phyloP scores from a whole-genome alignment of 768 basidiomycete genomes.

The Kwoniella europaea region DNA sequence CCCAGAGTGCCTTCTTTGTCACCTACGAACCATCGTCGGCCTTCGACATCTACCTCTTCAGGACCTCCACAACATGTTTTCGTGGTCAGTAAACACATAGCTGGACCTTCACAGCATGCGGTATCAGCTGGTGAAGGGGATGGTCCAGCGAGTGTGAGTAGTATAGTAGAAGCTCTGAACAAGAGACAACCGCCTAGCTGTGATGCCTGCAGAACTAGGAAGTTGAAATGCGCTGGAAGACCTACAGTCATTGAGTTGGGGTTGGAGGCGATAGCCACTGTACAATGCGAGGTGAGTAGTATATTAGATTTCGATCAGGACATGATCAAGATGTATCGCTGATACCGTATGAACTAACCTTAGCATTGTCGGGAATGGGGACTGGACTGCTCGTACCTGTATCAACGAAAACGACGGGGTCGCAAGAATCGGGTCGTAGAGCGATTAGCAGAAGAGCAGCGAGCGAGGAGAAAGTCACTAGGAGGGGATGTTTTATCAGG shows the following conservation, averaged over 20 bases:
- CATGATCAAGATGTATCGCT: not conserved
- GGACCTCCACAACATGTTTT: slow-evolving; percentile 18
- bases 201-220: slow-evolving; percentile 43
- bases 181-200: slow-evolving; percentile 37
- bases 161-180: slow-evolving; percentile 19
- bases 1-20: slow-evolving; percentile 17
- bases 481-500: slow-evolving; percentile 8
- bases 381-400: slow-evolving; percentile 38
- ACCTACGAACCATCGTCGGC: slow-evolving; percentile 10
- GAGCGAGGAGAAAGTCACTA: slow-evolving; percentile 22
- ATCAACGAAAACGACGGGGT: slow-evolving; percentile 38
- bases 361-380: slow-evolving; percentile 41
- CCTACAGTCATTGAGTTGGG: slow-evolving; percentile 32
- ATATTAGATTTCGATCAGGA: not conserved
- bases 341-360: not conserved
- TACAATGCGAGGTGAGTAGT: slow-evolving; percentile 33
- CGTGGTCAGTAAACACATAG: slow-evolving; percentile 9
- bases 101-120: slow-evolving; percentile 1
- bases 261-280: slow-evolving; percentile 24
- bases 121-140: not conserved
- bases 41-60: slow-evolving; percentile 13
- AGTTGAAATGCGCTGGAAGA: slow-evolving; percentile 40
- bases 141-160: not conserved
- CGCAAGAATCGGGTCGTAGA: slow-evolving; percentile 37
- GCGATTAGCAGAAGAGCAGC: slow-evolving; percentile 34